phyloP scores from a whole-genome alignment of 805 yeast species.

The Wickerhamomyces chaumierensis region DNA sequence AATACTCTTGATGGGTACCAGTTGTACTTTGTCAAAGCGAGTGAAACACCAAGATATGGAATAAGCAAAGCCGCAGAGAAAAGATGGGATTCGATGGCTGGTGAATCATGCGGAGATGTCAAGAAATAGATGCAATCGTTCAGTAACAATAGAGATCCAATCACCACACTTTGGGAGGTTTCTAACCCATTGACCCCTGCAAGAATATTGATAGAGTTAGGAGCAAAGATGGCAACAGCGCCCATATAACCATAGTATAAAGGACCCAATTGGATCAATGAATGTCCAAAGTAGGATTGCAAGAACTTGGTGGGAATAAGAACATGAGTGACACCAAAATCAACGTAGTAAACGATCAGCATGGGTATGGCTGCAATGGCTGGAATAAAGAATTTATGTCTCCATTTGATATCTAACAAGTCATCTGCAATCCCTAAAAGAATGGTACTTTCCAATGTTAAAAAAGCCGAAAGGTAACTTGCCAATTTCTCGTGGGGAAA shows the following conservation, averaged over 20 bases:
- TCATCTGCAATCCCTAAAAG: constrained; percentile 89
- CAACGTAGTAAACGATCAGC: constrained; percentile 82
- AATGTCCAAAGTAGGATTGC: constrained; percentile 26
- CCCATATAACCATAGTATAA: constrained; percentile 87
- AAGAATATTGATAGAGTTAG: constrained; percentile 87
- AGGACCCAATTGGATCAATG: constrained; percentile 58
- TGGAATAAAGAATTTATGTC: constrained; percentile 93
- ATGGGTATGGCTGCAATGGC: constrained; percentile 91
- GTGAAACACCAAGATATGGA: constrained; percentile 80
- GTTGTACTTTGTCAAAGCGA: constrained; percentile 66
- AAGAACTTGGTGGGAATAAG: constrained; percentile 62
- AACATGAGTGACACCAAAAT: constrained; percentile 84
- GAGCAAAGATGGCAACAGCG: constrained; percentile 83
- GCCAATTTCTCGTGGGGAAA: constrained; percentile 81
- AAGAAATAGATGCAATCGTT: constrained; percentile 69
- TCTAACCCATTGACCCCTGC: constrained; percentile 97
- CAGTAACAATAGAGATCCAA: constrained; percentile 56
- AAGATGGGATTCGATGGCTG: constrained; percentile 72
- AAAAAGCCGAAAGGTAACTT: constrained; percentile 73
- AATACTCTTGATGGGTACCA: constrained; percentile 90
- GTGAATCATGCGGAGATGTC: constrained; percentile 27
- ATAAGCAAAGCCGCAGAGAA: constrained; percentile 69
- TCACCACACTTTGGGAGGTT: constrained; percentile 84
- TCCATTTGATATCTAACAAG: constrained; percentile 91
- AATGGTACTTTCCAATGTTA: constrained; percentile 76